Base-by-base conservation (phyloP, 2,329 filamentous ascomycete genomes). In the Rhinocladiella mackenziei region DNA sequence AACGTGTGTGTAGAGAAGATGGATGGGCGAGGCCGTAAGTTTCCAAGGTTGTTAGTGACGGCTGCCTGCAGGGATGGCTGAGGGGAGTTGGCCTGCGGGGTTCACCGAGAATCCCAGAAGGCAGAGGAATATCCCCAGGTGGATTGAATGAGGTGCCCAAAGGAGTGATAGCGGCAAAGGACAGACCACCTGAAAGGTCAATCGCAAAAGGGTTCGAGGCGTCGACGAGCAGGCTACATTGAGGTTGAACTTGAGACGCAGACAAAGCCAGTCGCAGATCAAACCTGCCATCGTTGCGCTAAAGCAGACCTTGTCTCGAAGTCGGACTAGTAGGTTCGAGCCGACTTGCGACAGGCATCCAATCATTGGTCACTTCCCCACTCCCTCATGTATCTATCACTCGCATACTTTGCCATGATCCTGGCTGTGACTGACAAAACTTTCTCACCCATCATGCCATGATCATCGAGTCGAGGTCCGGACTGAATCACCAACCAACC, bases 41-140 rank as follows among this genome's bases (percentile, higher is more conserved):
- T 17, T 15, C 31, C 14, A 37, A 22, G 18, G 14, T 15, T 34
- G 35, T 39, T 30, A 13, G 38, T 32, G 19, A 15, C 45, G 45
- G 50, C 34, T 49, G 50, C 50, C 45, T 52, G 45, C 45, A 49
- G 34, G 50, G 18, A 38, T 40, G 43, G 33, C 36, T 51, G 35
- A 35, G 20, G 34, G 29, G 36, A 17, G 29, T 34, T 38, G 20
- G 42, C 33, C 28, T 26, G 40, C 38, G 45, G 49, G 38, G 41
- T 48, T 42, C 36, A 40, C 37, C 49, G 42, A 48, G 19, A 32
- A 5, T 20, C 22, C 32, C 10, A 36, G 31, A 31, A 39, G 40
- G 40, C 36, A 17, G 38, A 32, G 22, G 32, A 15, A 35, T 29
- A 33, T 28, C 30, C 20, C 36, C 34, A 32, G 29, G 22, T 45